phyloP scores from a whole-genome alignment of 192 early-diverging fungal species.

The Entomortierella beljakovae region DNA sequence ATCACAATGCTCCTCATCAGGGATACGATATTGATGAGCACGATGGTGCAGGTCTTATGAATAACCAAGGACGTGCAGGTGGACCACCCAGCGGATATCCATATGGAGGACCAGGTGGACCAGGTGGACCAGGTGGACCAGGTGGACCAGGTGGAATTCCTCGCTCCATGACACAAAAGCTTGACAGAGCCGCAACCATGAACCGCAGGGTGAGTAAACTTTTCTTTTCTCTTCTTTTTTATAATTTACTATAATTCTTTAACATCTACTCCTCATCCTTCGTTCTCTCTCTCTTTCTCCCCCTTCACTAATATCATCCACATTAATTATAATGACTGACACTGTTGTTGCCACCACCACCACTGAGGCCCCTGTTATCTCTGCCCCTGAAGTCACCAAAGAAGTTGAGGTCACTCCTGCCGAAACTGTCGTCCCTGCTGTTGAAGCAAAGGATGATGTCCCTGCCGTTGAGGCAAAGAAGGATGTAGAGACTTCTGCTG shows the following conservation, averaged over 20 bases:
- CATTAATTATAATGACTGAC: conserved; percentile 24
- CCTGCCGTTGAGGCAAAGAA: conserved; percentile 7
- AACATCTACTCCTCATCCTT: neutral
- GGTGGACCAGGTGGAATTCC: conserved; percentile 18
- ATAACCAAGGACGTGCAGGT: conserved; percentile 44
- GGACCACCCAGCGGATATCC: conserved; percentile 18
- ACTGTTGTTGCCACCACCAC: conserved; percentile 1
- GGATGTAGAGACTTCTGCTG: conserved; percentile 19
- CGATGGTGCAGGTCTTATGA: conserved; percentile 37
- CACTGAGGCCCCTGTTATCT: neutral
- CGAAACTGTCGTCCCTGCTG: neutral
- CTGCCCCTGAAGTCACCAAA: conserved; percentile 4
- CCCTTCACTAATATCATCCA: conserved; percentile 2
- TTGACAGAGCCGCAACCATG: conserved; percentile 46
- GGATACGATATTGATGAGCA: conserved; percentile 40
- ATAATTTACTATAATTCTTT: neutral
- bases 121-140: conserved; percentile 1
- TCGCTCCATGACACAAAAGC: conserved; percentile 24
- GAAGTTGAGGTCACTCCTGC: neutral
- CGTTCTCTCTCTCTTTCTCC: neutral
- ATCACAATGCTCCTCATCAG: conserved; percentile 27
- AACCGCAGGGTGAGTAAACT: conserved; percentile 50
- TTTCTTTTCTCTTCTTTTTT: neutral
- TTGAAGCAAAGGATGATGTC: conserved; percentile 11
- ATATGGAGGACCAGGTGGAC: conserved; percentile 2